These are phyloP conservation scores for Daucus carota DNA, from an alignment of 129 eudicot species.

Conservation along the genomic window DH1_v3.0 NC_030388.2:22130001-22130500, in stretches of 20 bases:
- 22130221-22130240: not conserved
- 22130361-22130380: not conserved
- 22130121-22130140: conserved; percentile 19
- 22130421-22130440: not conserved
- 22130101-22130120: not conserved
- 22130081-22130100: not conserved
- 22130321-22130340: not conserved
- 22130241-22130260: not conserved
- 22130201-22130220: not conserved
- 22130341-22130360: not conserved
- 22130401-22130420: not conserved
- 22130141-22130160: conserved; percentile 38
- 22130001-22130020: not conserved
- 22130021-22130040: not conserved
- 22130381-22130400: not conserved
- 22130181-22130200: conserved; percentile 54
- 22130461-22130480: not conserved
- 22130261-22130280: not conserved
- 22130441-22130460: not conserved
- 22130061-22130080: conserved; percentile 5
- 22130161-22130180: conserved; percentile 52
- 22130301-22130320: not conserved
- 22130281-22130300: not conserved
- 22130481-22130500: not conserved
- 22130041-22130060: not conserved